These are phyloP conservation scores for Seminavis robusta DNA, from an alignment of 108 stramenopile species.

Conservation along the genomic window DNA sequence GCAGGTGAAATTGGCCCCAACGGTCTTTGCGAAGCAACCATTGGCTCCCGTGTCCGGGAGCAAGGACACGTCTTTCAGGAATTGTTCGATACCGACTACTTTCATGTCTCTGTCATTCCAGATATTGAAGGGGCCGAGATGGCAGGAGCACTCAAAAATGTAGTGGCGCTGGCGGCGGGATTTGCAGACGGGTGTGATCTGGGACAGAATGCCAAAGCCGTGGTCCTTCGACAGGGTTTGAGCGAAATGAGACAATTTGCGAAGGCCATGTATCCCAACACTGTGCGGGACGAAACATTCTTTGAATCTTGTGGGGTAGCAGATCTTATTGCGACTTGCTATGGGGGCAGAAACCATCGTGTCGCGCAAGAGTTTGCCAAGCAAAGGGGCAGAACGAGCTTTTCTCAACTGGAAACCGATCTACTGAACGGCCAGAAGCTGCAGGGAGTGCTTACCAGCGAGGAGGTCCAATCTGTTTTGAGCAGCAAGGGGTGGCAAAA, in stretches of 20 bases:
- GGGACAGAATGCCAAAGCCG: slow-evolving; percentile 63
- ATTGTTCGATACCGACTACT: slow-evolving; percentile 27
- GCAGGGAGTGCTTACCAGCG: slow-evolving; percentile 43
- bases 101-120: slow-evolving; percentile 28
- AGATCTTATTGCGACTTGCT: slow-evolving; percentile 68
- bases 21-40: slow-evolving; percentile 56
- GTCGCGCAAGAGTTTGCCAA: slow-evolving; percentile 50
- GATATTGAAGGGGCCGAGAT: slow-evolving; percentile 49
- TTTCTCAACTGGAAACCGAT: slow-evolving; percentile 23
- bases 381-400: not conserved
- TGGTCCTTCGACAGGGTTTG: slow-evolving; percentile 53
- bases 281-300: slow-evolving; percentile 37
- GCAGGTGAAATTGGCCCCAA: slow-evolving; percentile 53
- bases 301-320: slow-evolving; percentile 60
- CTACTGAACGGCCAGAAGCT: slow-evolving; percentile 58
- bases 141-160: slow-evolving; percentile 71
- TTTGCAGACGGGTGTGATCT: slow-evolving; percentile 54
- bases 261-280: slow-evolving; percentile 15
- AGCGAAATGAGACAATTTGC: slow-evolving; percentile 48
- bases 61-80: slow-evolving; percentile 1
- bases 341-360: slow-evolving; percentile 59
- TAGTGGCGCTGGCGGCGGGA: slow-evolving; percentile 56
- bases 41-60: slow-evolving; percentile 24
- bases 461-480: slow-evolving; percentile 37
- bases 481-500: slow-evolving; percentile 13